Evolutionary conservation across 1,284 basidiomycete species (phyloP), one percentile per base, ranked within the genome.

Genomic region (Leccinum fallax): DNA sequence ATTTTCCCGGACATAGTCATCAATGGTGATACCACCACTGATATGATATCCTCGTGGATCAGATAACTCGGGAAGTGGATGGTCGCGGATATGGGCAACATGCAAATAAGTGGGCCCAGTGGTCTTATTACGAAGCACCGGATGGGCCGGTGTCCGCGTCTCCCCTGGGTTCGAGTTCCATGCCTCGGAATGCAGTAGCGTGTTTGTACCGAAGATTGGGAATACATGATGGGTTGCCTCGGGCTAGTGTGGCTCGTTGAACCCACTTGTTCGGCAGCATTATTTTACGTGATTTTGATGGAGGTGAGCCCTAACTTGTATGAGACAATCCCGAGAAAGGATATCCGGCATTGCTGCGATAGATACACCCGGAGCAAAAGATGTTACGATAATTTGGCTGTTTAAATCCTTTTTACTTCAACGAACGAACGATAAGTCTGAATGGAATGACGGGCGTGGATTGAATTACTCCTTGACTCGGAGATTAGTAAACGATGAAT

Each of bases 11-110:
- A 63, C 4, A 69, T 61, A 30, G 66, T 65, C 61, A 61, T 74
- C 57, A 57, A 63, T 40, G 59, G 55, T 32, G 67, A 67, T 6
- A 46, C 19, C 46, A 61, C 57, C 56, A 62, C 59, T 53, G 66
- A 74, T 59, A 66, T 62, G 7, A 43, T 19, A 16, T 46, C 57
- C 67, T 74, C 63, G 63, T 76, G 63, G 75, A 78, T 68, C 69
- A 72, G 70, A 69, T 70, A 68, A 67, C 13, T 58, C 61, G 30
- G 57, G 19, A 69, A 62, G 61, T 55, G 55, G 64, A 70, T 56
- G 60, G 54, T 32, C 61, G 61, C 65, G 65, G 74, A 72, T 62
- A 67, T 77, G 65, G 70, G 66, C 56, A 59, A 68, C 57, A 46
- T 21, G 67, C 61, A 43, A 43, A 43, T 43, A 65, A 54, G 40